phyloP scores from a whole-genome alignment of 1,284 basidiomycete genomes.

The Phlebopus sp. region DNA sequence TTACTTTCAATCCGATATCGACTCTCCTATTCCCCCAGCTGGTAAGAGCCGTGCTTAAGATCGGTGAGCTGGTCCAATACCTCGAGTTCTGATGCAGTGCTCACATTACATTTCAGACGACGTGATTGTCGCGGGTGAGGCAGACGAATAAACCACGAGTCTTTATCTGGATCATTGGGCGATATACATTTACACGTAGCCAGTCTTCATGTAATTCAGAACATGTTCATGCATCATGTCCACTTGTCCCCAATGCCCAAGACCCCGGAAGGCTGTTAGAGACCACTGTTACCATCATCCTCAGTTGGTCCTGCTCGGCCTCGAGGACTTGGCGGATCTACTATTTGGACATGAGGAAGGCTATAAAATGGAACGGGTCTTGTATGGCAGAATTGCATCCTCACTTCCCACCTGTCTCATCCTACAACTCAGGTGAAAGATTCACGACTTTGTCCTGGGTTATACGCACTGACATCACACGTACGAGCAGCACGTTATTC shows the following conservation, averaged over 20 bases:
- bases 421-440: background rate
- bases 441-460: background rate
- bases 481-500: background rate
- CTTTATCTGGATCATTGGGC: conserved; percentile 15
- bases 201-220: conserved; percentile 25
- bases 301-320: background rate
- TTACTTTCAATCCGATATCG: background rate
- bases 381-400: background rate
- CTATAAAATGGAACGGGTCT: background rate
- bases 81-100: background rate
- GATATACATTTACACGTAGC: conserved; percentile 15
- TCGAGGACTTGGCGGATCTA: background rate
- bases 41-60: conserved; percentile 34
- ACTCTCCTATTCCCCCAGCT: conserved; percentile 17
- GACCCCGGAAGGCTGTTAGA: background rate
- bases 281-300: too few species aligned
- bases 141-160: conserved; percentile 23
- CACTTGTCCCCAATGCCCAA: background rate
- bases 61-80: conserved; percentile 20
- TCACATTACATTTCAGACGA: conserved; percentile 23
- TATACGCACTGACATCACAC: background rate
- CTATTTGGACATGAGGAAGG: background rate
- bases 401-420: background rate
- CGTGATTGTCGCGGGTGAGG: conserved; percentile 31
- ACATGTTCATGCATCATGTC: background rate